Base-by-base conservation (phyloP, 768 basidiomycete species). In the Boletellus ananas region DNA sequence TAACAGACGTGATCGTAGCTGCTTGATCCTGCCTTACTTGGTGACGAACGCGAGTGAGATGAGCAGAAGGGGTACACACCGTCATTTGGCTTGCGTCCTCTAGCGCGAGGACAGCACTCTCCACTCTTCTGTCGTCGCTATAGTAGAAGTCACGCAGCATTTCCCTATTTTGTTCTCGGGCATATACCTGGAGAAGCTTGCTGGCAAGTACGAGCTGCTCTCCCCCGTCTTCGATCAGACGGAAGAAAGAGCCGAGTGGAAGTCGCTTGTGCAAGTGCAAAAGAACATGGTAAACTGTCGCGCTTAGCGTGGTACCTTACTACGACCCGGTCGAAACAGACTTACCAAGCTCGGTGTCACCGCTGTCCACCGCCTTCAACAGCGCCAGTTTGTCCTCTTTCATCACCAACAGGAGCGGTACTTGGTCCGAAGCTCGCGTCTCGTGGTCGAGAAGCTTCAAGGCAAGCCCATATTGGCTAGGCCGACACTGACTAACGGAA, bases 141-240 rank as follows among this genome's bases (percentile, higher is more conserved):
- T 95, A 99, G 68, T 94, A 98, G 70, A 94, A 98, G 65, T 99
- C 94, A 14, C 93, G 77, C 7, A 98, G 72, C 82, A 98, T 87
- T 55, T 91, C 90, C 44, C 88, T 76, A 63, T 95, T 89, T 60
- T 92, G 92, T 64, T 94, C 90, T 34, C 88, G 74, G 1, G 90
- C 92, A 64, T 94, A 95, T 1, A 94, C 90, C 65, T 95, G 89
- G 39, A 95, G 76, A 4, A 96, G 71, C 51, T 77, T 83, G 56
- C 83, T 83, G 0, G 91, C 92, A n/a, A 80, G 82, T 3, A 77
- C 79, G 8, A 95, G 78, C 37, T 73, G 70, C 33, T 83, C 75
- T 3, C 93, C 91, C 12, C 91, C 90, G 44, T 94, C 93, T 69
- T 98, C 94, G 42, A 99, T 83, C 20, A 97, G 76, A 16, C 86